These are phyloP conservation scores for Rutstroemia sp. DNA, from an alignment of 2,329 filamentous ascomycete species.

Conservation along the genomic window DNA sequence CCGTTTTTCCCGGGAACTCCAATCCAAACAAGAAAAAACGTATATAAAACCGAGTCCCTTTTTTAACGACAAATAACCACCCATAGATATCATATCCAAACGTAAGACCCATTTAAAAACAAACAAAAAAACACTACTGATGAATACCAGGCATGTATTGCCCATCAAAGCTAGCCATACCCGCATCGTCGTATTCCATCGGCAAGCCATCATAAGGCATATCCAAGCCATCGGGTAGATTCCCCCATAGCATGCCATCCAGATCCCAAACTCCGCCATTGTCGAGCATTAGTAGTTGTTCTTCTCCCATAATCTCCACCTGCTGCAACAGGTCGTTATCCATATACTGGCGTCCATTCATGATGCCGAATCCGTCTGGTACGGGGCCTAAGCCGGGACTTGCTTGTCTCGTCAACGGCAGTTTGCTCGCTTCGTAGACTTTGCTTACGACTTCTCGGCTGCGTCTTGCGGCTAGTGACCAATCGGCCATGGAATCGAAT, in stretches of 20 bases:
- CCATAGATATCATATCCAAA: neutral
- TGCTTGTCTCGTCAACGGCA: slow-evolving; percentile 24
- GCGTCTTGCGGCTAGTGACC: slow-evolving; percentile 55
- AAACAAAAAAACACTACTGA: neutral
- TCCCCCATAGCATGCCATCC: slow-evolving; percentile 48
- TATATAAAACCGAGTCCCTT: neutral
- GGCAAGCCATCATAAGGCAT: slow-evolving; percentile 28
- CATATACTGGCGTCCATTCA: slow-evolving; percentile 15
- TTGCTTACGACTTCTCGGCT: slow-evolving; percentile 56
- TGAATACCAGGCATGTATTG: neutral
- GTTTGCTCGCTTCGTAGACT: slow-evolving; percentile 50
- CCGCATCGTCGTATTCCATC: slow-evolving; percentile 3
- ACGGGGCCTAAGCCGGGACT: slow-evolving; percentile 27
- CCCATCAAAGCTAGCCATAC: neutral
- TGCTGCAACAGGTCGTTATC: slow-evolving; percentile 31
- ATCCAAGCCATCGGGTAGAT: slow-evolving; percentile 33
- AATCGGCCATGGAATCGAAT: slow-evolving; percentile 56
- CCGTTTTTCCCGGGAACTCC: neutral
- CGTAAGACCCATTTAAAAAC: too few relatives aligned
- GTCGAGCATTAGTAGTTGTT: slow-evolving; percentile 36
- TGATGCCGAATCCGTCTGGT: slow-evolving; percentile 7
- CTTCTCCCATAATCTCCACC: slow-evolving; percentile 41
- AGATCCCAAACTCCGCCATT: slow-evolving; percentile 49
- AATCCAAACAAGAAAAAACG: neutral
- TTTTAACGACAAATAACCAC: neutral